Conservation (phyloP, 169 alveolate genomes). For the Theileria sp. region DNA sequence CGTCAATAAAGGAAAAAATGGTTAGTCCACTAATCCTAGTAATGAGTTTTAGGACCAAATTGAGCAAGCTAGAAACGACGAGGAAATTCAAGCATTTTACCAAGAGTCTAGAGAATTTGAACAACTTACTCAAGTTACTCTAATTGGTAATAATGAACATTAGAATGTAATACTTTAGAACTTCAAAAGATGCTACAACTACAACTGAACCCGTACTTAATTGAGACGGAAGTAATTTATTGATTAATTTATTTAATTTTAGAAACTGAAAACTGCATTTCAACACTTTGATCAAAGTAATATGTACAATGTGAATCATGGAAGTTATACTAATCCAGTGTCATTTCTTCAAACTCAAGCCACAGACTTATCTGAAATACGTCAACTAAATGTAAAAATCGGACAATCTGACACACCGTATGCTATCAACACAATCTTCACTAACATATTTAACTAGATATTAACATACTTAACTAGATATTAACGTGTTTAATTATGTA, state of each 20-base stretch:
- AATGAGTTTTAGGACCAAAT: slow-evolving; percentile 38
- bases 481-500: no score
- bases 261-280: background rate
- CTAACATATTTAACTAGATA: no score
- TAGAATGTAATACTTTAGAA: slow-evolving; percentile 17
- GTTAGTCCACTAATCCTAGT: background rate
- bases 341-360: slow-evolving; percentile 45
- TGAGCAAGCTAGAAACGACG: slow-evolving; percentile 59
- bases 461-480: no score
- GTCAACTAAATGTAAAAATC: slow-evolving; percentile 73
- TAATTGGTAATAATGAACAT: slow-evolving; percentile 34
- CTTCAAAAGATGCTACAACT: slow-evolving; percentile 50
- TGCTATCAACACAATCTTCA: background rate
- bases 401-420: slow-evolving; percentile 77
- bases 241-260: background rate
- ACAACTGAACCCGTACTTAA: slow-evolving; percentile 41
- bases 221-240: slow-evolving; percentile 33
- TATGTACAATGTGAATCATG: background rate
- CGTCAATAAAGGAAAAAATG: slow-evolving; percentile 55
- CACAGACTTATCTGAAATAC: slow-evolving; percentile 25
- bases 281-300: background rate
- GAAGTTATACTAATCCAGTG: slow-evolving; percentile 14
- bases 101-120: slow-evolving; percentile 58
- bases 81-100: slow-evolving; percentile 58
- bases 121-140: slow-evolving; percentile 55